phyloP scores from a whole-genome alignment of 2,329 filamentous ascomycete genomes.

The Ceratocystis variospora region DNA sequence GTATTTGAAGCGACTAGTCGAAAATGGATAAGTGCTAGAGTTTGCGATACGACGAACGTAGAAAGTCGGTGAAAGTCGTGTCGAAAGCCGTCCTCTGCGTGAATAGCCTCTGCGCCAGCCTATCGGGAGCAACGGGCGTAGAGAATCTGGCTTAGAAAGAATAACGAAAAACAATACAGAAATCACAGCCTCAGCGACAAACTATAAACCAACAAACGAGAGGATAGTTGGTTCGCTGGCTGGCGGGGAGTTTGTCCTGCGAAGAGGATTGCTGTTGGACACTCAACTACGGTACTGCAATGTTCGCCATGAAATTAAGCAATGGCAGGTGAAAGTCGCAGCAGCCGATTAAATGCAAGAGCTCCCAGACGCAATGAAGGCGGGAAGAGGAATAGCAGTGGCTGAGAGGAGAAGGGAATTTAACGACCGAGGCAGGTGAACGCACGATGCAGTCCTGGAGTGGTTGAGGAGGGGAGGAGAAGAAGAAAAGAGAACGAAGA shows the following conservation, averaged over 20 bases:
- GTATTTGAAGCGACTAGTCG: not conserved
- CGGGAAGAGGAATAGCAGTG: not conserved
- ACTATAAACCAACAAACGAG: constrained; percentile 15
- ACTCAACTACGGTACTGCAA: constrained; percentile 9
- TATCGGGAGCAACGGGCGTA: constrained; percentile 12
- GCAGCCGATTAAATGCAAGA: not conserved
- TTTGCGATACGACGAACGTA: not conserved
- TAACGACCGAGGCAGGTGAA: not conserved
- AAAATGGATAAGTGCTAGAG: constrained; percentile 8
- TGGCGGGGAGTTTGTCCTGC: constrained; percentile 5
- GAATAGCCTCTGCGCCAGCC: not conserved
- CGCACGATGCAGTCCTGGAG: not conserved
- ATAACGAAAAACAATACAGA: constrained; percentile 15
- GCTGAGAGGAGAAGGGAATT: not conserved
- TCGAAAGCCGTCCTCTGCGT: not conserved
- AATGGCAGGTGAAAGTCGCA: not conserved
- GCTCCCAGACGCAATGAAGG: not conserved
- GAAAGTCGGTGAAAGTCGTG: not conserved
- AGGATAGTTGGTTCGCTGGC: not conserved
- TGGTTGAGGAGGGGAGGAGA: constrained; percentile 12
- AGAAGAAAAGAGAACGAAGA: constrained; percentile 13
- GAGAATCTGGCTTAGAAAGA: not conserved
- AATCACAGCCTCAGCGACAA: constrained; percentile 20
- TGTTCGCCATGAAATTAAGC: constrained; percentile 11
- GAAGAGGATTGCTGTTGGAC: constrained; percentile 9